Base-by-base conservation (phyloP, 352 stramenopile species). In the Globisporangium carolinianum region DNA sequence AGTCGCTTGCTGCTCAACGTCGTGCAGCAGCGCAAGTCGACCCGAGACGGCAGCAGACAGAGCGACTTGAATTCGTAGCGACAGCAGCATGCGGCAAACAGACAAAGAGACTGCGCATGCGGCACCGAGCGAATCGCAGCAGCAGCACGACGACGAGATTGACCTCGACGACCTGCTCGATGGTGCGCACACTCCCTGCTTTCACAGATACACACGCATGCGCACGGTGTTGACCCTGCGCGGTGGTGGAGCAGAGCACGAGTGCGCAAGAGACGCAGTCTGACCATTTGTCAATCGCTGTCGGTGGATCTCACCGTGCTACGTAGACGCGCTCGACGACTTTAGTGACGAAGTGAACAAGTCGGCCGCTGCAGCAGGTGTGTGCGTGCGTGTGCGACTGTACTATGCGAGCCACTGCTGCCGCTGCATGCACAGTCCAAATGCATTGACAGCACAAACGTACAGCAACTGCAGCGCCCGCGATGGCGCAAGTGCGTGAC, bases 121-220 rank as follows among this genome's bases (percentile, higher is more conserved):
- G n/a, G 51, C 41, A 46, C 39, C 42, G 64, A 67, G 51, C 57
- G 68, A 24, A 60, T 76, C 61, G 63, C 62, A 48, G 24, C 65
- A 48, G 24, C 65, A 57, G 50, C 48, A 63, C 15, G 66, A 85
- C 39, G 75, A 79, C 10, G 77, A 93, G 51, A 57, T 90, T 51
- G 79, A 93, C 67, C 73, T 93, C 37, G 83, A 93, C 58, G 77
- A 93, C 57, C 75, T 93, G 17, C 77, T 93, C 18, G 80, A 91
- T 32, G 83, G 83, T 91, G 60, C 15, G 52, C 18, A 15, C 24
- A 5, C 47, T 24, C 6, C n/a, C 17, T 49, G 2, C 14, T 58
- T 37, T 6, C n/a, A 32, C 24, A 32, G 24, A 32, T 32, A 32
- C 24, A 32, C 24, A 32, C 24, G 24, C 24, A 32, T 32, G 24